Conservation (phyloP, 2,329 filamentous ascomycete species). For the Coniochaeta prunicola region DNA sequence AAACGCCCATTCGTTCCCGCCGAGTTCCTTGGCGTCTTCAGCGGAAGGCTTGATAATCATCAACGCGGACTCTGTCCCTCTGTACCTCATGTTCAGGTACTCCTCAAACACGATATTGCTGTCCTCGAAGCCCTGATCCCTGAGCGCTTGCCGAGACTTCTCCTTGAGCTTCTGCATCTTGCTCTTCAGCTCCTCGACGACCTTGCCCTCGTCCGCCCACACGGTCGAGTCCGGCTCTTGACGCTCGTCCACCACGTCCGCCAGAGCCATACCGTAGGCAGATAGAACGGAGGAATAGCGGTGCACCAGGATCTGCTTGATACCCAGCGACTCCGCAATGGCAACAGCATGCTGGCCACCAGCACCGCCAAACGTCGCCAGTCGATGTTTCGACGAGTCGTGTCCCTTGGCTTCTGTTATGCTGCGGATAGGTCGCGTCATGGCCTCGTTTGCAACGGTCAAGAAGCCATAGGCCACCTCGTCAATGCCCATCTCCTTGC, state of each 20-base stretch:
- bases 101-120: slow-evolving; percentile 77
- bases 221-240: slow-evolving; percentile 67
- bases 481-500: slow-evolving; percentile 65
- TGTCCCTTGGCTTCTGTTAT: slow-evolving; percentile 90
- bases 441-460: slow-evolving; percentile 83
- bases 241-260: slow-evolving; percentile 85
- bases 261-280: slow-evolving; percentile 87
- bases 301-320: slow-evolving; percentile 79
- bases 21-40: slow-evolving; percentile 53
- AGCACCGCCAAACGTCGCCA: slow-evolving; percentile 87
- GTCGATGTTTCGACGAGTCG: slow-evolving; percentile 81
- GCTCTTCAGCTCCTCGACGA: slow-evolving; percentile 53
- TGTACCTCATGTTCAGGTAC: slow-evolving; percentile 89
- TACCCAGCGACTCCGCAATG: slow-evolving; percentile 77
- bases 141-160: slow-evolving; percentile 61
- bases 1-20: slow-evolving; percentile 70
- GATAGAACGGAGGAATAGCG: slow-evolving; percentile 84
- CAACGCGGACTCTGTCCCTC: slow-evolving; percentile 82
- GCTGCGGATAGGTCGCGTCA: slow-evolving; percentile 84
- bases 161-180: slow-evolving; percentile 76
- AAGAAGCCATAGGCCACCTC: slow-evolving; percentile 87
- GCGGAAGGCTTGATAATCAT: slow-evolving; percentile 75
- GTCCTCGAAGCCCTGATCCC: slow-evolving; percentile 72
- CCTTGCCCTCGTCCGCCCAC: slow-evolving; percentile 51
- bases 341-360: slow-evolving; percentile 90